These are phyloP conservation scores for Arthrobotrys conoides DNA, from an alignment of 2,329 filamentous ascomycete species.

Conservation along the genomic window DNA sequence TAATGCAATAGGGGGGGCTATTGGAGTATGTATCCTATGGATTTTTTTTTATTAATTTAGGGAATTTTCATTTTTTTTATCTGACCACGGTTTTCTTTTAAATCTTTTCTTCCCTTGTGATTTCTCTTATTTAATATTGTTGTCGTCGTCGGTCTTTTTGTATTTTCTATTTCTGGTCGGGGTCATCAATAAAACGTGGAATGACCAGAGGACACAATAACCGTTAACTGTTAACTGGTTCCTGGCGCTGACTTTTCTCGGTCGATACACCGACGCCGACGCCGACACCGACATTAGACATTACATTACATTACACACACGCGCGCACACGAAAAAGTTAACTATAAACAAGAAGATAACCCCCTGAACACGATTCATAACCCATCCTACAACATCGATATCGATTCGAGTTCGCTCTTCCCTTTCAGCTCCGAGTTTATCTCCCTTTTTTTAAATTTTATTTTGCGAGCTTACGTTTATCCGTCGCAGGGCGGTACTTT, in stretches of 20 bases:
- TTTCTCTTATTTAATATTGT: not conserved
- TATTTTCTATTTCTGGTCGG: not conserved
- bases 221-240: too few relatives aligned
- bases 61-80: conserved; percentile 1
- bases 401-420: not conserved
- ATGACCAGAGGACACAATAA: not conserved
- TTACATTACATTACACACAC: not conserved
- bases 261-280: not conserved
- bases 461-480: conserved; percentile 15
- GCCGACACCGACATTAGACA: not conserved
- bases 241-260: not conserved
- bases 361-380: not conserved
- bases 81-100: conserved; percentile 18
- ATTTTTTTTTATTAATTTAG: conserved; percentile 2
- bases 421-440: conserved; percentile 4
- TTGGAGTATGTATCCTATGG: not conserved
- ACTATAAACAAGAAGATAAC: not conserved
- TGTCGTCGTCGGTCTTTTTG: not conserved
- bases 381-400: too few relatives aligned
- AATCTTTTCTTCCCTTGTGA: conserved; percentile 1
- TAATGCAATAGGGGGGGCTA: not conserved
- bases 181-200: not conserved
- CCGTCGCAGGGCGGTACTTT: conserved; percentile 21
- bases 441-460: not conserved
- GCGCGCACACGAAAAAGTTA: conserved; percentile 1